A percentile compares a stretch with the other conserved stretches of the same genome.
phyloP scores from a whole-genome alignment of 2,329 filamentous ascomycete species.

The Microsporum canis region DNA sequence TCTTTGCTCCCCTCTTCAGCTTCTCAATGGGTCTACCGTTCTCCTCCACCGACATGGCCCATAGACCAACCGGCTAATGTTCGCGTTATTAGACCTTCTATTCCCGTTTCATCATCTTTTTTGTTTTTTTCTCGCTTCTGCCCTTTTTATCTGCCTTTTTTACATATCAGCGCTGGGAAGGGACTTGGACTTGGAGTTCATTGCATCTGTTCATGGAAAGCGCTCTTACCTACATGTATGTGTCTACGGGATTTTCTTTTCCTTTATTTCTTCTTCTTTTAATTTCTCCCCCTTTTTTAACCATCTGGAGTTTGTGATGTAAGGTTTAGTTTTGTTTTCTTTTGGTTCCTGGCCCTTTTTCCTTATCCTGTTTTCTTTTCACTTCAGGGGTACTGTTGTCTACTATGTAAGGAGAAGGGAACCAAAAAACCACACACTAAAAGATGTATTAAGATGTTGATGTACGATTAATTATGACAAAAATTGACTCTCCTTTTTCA shows the following conservation, averaged over 20 bases:
- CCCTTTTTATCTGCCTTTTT: neutral
- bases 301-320: neutral
- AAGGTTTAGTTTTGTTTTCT: neutral
- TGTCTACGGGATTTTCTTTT: neutral
- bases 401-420: neutral
- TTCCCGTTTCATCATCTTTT: neutral
- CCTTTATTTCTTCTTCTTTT: neutral
- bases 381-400: neutral
- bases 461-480: slow-evolving; percentile 10
- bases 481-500: neutral
- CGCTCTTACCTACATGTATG: neutral
- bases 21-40: neutral
- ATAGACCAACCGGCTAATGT: neutral
- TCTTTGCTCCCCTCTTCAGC: neutral
- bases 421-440: neutral
- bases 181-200: neutral
- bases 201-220: neutral
- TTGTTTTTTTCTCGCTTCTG: neutral
- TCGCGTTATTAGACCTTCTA: slow-evolving; percentile 2
- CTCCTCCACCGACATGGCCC: neutral
- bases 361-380: neutral
- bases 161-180: neutral
- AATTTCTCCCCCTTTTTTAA: neutral
- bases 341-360: neutral
- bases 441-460: slow-evolving; percentile 1